These are phyloP conservation scores for Malus hybrid DNA, from an alignment of 331 rosid genomes.

Conservation along the genomic window DNA sequence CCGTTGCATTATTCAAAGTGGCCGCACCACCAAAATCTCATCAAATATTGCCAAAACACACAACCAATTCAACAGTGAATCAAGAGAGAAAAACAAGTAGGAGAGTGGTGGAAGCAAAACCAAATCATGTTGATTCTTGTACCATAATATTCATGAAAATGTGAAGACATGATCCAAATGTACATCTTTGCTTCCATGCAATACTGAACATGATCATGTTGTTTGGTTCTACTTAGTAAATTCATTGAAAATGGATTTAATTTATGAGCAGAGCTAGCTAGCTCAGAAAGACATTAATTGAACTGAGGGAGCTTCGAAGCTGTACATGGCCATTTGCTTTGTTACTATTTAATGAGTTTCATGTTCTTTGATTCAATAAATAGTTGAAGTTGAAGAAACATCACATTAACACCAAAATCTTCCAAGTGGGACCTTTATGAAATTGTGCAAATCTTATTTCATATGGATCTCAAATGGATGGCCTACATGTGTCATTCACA, in stretches of 20 bases:
- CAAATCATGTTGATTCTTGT: not conserved
- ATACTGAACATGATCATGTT: not conserved
- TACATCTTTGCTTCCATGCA: not conserved
- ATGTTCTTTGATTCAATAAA: constrained; percentile 27
- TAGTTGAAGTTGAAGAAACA: constrained; percentile 19
- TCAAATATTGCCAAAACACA: constrained; percentile 34
- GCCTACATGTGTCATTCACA: constrained; percentile 6
- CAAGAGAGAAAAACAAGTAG: too few relatives aligned
- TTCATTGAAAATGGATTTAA: not conserved
- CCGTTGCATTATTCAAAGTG: constrained; percentile 13
- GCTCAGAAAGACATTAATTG: constrained; percentile 29
- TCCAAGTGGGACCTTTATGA: constrained; percentile 2
- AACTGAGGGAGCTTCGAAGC: constrained; percentile 26
- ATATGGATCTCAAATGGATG: constrained; percentile 10
- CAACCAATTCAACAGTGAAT: not conserved
- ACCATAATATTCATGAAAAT: not conserved
- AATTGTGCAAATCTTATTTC: constrained; percentile 16
- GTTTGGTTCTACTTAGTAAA: not conserved
- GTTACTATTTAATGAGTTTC: not conserved
- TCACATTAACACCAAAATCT: constrained; percentile 3
- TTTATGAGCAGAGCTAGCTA: constrained; percentile 10
- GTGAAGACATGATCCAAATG: not conserved
- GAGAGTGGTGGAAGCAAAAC: not conserved
- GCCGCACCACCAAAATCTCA: constrained; percentile 24
- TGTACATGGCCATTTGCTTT: constrained; percentile 22